phyloP scores from a whole-genome alignment of 768 basidiomycete species.

The Naganishia onofrii region DNA sequence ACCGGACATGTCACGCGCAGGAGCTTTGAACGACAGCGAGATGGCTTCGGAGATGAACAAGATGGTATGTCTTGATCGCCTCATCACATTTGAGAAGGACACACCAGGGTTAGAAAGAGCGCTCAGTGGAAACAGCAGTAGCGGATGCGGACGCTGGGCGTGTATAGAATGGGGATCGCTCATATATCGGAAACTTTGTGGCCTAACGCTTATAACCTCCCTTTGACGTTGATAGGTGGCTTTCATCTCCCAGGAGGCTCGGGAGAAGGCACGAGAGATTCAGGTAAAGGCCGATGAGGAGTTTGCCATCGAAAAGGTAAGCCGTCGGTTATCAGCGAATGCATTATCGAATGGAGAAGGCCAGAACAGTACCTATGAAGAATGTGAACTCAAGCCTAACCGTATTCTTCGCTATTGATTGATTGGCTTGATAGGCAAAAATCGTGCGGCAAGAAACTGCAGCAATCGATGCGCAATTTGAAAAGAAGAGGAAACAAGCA shows the following conservation, averaged over 20 bases:
- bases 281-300: constrained; percentile 97
- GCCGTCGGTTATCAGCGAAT: constrained; percentile 13
- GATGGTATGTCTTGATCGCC: constrained; percentile 66
- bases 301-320: constrained; percentile 94
- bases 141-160: neutral
- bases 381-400: neutral
- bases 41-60: constrained; percentile 97
- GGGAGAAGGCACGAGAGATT: constrained; percentile 96
- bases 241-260: constrained; percentile 97
- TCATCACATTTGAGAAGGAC: neutral
- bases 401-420: neutral
- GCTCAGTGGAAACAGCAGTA: neutral
- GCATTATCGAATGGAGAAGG: neutral
- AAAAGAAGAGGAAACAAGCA: constrained; percentile 91
- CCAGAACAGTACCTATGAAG: neutral
- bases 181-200: neutral
- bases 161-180: neutral
- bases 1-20: constrained; percentile 57
- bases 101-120: neutral
- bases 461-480: constrained; percentile 87
- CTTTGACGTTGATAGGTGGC: constrained; percentile 63
- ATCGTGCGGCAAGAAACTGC: constrained; percentile 94
- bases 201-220: neutral
- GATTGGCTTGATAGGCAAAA: constrained; percentile 67
- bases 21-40: constrained; percentile 84